phyloP scores from a whole-genome alignment of 2,329 filamentous ascomycete species.

The Fusarium sp. region DNA sequence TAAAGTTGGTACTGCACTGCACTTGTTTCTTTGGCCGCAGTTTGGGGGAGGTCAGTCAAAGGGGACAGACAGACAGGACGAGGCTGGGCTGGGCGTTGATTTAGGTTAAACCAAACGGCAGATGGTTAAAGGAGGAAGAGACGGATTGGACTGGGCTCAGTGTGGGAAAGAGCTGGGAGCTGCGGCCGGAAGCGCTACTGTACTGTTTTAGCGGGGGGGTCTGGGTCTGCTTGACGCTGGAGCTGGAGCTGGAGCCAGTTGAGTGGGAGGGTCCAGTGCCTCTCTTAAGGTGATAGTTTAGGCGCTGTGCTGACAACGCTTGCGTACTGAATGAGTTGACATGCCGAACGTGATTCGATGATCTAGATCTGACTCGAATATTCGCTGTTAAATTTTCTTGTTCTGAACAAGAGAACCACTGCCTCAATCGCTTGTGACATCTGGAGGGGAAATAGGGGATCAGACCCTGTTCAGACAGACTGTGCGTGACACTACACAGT shows the following conservation, averaged over 20 bases:
- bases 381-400: not conserved
- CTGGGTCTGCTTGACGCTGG: not conserved
- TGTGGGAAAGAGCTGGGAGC: not conserved
- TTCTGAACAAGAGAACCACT: not conserved
- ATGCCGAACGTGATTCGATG: slow-evolving; percentile 6
- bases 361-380: not conserved
- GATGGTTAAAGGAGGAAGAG: slow-evolving; percentile 40
- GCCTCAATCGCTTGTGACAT: not conserved
- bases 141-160: slow-evolving; percentile 6
- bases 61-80: not conserved
- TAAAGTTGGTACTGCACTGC: not conserved
- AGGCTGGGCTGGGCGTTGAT: slow-evolving; percentile 38
- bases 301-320: slow-evolving; percentile 22
- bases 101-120: slow-evolving; percentile 38
- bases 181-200: slow-evolving; percentile 7
- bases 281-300: slow-evolving; percentile 32
- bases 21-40: slow-evolving; percentile 8
- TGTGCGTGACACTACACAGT: slow-evolving; percentile 18
- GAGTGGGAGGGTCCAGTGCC: slow-evolving; percentile 19
- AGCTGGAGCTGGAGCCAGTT: slow-evolving; percentile 11
- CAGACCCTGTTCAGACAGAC: slow-evolving; percentile 16
- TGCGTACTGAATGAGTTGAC: not conserved
- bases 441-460: slow-evolving; percentile 34
- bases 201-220: slow-evolving; percentile 1
- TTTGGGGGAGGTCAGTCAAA: slow-evolving; percentile 9